Evolutionary conservation across 108 stramenopile genomes (phyloP), one percentile per base, ranked within the genome.

Genomic region (Cyclotella sp.): DNA sequence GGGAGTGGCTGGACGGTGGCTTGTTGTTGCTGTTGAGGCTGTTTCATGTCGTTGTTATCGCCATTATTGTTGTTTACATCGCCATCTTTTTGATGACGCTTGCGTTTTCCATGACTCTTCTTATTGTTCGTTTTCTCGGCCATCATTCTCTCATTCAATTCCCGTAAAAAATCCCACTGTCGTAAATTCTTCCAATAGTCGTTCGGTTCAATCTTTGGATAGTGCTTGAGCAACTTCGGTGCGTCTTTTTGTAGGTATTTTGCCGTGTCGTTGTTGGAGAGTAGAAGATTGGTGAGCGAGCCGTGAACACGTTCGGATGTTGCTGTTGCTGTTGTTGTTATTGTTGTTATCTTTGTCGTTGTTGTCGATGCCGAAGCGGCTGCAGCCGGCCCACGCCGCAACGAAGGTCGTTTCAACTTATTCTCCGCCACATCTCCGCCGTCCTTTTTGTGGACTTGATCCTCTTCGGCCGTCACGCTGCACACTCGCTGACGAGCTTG

Each of bases 121-220:
- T 22, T 43, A 15, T 63, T 63, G 0, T 45, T 45, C 43, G 55
- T 67, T 5, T 2, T 28, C 68, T 39, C 28, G 58, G 19, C 26
- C 51, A 26, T 41, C 61, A 77, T 54, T 52, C 47, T 62, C 0
- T 84, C 78, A 34, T 77, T 85, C 51, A 89, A 75, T 0, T 93
- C 86, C 3, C 57, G 59, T 5, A 93, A 68, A 70, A 95, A 92
- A 73, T 93, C 86, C 95, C 95, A 95, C n/a, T 86, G 78, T 15
- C 89, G 78, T 19, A 95, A 81, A 51, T 87, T 87, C 42, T 89
- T 88, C 92, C 92, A 95, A 75, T 91, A 95, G 59, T 76, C 70
- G 67, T 82, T 62, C 9, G 75, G 81, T 47, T 70, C 70, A 0
- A 82, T 67, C 30, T 65, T 82, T 22, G 70, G 52, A 52, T 82